Base-by-base conservation (phyloP, 1,284 basidiomycete species). In the Stereum hirsutum region DNA sequence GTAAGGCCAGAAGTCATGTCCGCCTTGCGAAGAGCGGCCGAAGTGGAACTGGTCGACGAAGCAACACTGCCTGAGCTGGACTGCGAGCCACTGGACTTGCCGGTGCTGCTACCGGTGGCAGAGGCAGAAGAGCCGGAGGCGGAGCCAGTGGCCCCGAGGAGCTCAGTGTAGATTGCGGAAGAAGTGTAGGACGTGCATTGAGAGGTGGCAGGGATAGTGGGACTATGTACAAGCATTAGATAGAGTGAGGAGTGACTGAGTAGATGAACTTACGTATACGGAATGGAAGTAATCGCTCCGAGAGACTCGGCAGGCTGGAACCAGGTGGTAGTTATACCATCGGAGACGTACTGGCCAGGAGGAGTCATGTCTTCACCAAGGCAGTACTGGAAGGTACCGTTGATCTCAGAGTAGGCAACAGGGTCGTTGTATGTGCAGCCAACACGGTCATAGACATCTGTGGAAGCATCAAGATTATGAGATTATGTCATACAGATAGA, bases 131-230 rank as follows among this genome's bases (percentile, higher is more conserved):
- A 12, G 7, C 15, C 14, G 17, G 35, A 6, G 14, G 12, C 25
- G 15, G 33, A 34, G 23, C n/a, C 25, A 6, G 37, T 39, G 23
- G 12, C 50, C 12, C 23, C 5, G 19, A 25, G 17, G 12, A 39
- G 23, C 5, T 24, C 17, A 6, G 59, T 53, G 61, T 63, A 88
- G 21, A 88, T 64, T 17, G 65, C 69, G 1, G 71, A 53, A 14
- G 75, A 80, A 20, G 65, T 54, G 59, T 69, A 78, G 1, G 73
- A 70, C 21, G 68, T 64, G 57, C 87, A 90, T 62, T 75, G 75
- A 38, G 75, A 78, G 21, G 73, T 74, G 1, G 75, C 60, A 6
- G 86, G 82, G 25, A 79, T 59, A 6, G 57, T 58, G 8, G 83
- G 65, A 0, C n/a, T n/a, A n/a, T n/a, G n/a, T n/a, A n/a, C n/a